Evolutionary conservation across 805 yeast genomes (phyloP), one percentile per base, ranked within the genome.

Genomic region (Lachancea kluyveri): DNA sequence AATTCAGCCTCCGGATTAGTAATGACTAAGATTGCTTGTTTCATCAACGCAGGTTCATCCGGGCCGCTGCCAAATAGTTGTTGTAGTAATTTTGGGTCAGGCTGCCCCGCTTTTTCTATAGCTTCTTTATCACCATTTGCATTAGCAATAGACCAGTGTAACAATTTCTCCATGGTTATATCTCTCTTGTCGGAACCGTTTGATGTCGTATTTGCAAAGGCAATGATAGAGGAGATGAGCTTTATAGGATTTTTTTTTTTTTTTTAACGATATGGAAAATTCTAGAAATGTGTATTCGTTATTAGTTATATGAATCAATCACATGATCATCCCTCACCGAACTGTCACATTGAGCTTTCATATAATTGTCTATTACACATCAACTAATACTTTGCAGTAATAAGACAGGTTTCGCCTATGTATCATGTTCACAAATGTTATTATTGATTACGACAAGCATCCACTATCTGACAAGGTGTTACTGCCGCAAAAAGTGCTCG

Each of bases 41-140:
- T 76, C 98, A 92, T 92, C 40, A 84, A 63, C 3, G 87, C 69
- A 4, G 95, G 83, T 48, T 92, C 97, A 65, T 90, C 96, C 10
- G 83, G 81, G 2, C 77, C 81, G 20, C 69, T 72, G 5, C 83
- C 84, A 49, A 90, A 85, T 20, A 92, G 68, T 59, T 86, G 82
- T 8, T 81, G 75, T 28, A 92, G 60, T 36, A 79, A 62, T 48
- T 82, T 73, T n/a, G 92, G 85, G 54, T 87, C 94, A 12, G 87
- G 86, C 7, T 67, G 62, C 1, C 88, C 87, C 4, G 72, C 72
- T 40, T 66, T 72, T 3, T 61, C 70, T 31, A 69, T 68, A 1
- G 86, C 81, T 32, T 74, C 84, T 35, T 79, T 68, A 45, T 83
- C 90, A 8, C 78, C 79, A 6, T 79, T 68, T 37, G 86, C 70